Evolutionary conservation across 2,329 filamentous ascomycete genomes (phyloP), one percentile per base, ranked within the genome.

Genomic region (Cytospora chrysosperma): DNA sequence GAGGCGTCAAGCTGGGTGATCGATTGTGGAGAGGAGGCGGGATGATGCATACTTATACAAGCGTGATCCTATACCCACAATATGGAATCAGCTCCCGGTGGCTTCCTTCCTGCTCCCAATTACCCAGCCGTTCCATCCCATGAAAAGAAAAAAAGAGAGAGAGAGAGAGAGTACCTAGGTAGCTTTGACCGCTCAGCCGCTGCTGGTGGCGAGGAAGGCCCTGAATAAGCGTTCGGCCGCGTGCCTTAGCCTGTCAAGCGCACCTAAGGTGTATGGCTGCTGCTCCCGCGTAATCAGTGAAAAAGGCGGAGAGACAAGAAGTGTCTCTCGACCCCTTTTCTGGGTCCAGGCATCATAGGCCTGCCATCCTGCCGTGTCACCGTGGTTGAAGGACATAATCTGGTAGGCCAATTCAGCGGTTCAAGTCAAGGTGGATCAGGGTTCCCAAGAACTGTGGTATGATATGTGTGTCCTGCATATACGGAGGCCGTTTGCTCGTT

Each of bases 11-110:
- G 28, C 53, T 34, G 27, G 37, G 15, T 47, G 27, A 30, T 12
- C 37, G 37, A 40, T 61, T 40, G 58, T 52, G 51, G 51, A 32
- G 58, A 61, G 50, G 58, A 60, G 58, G 50, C 50, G 50, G 37
- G 53, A 61, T 19, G 51, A 49, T 61, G 58, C 51, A 55, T 55
- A 43, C 55, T 54, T 61, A 49, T 55, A 40, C 26, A 55, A 24
- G 43, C 43, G 43, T 19, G 19, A 7, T 49, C 32, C 34, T n/a
- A 43, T 27, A 55, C 27, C 37, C 51, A 55, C 51, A 61, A 55
- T 55, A 61, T 28, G 37, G 54, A 28, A 13, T 9, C 27, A 24
- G 58, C 58, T 49, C 54, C 4, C 10, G n/a, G 43, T 24, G n/a
- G n/a, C 27, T 27, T 51, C 19, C 12, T n/a, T 27, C 21, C 32